Evolutionary conservation across 352 stramenopile species (phyloP).

Genomic region (Blastocystis sp.): DNA sequence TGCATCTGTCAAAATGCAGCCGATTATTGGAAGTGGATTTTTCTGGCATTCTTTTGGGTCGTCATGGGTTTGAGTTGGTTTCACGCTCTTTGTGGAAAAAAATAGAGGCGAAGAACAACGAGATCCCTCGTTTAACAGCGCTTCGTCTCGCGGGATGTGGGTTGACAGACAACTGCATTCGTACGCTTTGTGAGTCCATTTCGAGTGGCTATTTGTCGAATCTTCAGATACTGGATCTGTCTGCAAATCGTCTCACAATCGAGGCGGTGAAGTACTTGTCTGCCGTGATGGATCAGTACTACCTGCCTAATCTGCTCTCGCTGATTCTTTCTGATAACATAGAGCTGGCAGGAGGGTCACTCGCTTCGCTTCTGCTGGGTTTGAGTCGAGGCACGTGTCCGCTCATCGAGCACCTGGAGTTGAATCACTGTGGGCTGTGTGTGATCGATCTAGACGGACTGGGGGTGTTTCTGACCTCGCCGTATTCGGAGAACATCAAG

Average conservation of each 20-base stretch:
- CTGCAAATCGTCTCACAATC: conserved; percentile 4
- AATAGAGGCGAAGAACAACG: not conserved
- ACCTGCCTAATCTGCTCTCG: conserved; percentile 17
- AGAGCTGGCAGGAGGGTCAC: not conserved
- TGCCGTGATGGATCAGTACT: not conserved
- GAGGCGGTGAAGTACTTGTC: not conserved
- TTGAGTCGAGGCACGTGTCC: not conserved
- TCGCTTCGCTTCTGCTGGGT: not conserved
- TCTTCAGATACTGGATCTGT: conserved; percentile 4
- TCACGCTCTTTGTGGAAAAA: not conserved
- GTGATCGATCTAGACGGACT: not conserved
- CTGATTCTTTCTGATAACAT: not conserved
- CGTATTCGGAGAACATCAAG: conserved; percentile 1
- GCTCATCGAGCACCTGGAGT: not conserved
- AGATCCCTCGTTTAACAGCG: not conserved
- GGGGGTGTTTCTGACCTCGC: not conserved
- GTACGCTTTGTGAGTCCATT: not conserved
- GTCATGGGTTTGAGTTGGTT: conserved; percentile 29
- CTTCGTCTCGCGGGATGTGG: not conserved
- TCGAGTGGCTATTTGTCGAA: not conserved
- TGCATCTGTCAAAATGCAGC: not conserved
- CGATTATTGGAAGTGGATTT: not conserved
- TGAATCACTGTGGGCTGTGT: conserved; percentile 11
- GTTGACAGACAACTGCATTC: not conserved
- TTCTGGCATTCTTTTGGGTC: not conserved